Conservation (phyloP, 23 red algal species). For the Pyropia yezoensis region DNA sequence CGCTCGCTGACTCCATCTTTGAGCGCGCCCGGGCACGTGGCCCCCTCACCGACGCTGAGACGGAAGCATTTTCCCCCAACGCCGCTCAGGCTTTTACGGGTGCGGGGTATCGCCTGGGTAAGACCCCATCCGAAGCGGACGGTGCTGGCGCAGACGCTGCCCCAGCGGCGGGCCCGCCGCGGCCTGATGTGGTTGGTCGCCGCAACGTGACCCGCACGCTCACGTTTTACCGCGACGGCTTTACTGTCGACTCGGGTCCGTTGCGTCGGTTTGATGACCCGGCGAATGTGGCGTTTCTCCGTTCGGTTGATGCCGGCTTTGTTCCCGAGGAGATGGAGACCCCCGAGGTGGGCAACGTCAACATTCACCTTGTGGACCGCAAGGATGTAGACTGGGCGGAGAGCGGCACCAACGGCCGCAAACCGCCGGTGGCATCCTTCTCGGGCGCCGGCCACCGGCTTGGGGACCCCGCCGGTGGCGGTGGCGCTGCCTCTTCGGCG, state of each 20-base stretch:
- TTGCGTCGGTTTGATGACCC: constrained; percentile 81
- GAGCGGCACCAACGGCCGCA: no score
- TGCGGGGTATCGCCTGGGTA: constrained; percentile 82
- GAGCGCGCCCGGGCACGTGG: constrained; percentile 54
- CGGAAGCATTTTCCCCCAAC: constrained; percentile 24
- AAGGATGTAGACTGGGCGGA: constrained; percentile 53
- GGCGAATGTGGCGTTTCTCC: constrained; percentile 69
- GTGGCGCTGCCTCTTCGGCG: neutral
- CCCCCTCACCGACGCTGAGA: constrained; percentile 44
- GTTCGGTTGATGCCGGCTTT: constrained; percentile 78
- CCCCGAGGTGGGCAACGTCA: constrained; percentile 70
- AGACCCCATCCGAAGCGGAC: constrained; percentile 4
- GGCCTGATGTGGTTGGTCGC: constrained; percentile 29
- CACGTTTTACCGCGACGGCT: constrained; percentile 91
- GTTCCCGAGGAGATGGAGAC: constrained; percentile 89
- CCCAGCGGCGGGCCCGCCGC: constrained; percentile 3
- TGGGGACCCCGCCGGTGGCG: constrained; percentile 4
- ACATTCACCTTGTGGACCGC: constrained; percentile 75
- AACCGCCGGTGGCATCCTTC: constrained; percentile 43
- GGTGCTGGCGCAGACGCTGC: neutral
- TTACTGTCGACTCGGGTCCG: constrained; percentile 72
- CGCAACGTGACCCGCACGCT: constrained; percentile 61
- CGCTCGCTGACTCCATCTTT: constrained; percentile 66
- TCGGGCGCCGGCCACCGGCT: constrained; percentile 70
- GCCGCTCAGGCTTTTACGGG: constrained; percentile 57